Evolutionary conservation across 305 asterid genomes (phyloP), one percentile per base, ranked within the genome.

Genomic region (Rubia peregrina): DNA sequence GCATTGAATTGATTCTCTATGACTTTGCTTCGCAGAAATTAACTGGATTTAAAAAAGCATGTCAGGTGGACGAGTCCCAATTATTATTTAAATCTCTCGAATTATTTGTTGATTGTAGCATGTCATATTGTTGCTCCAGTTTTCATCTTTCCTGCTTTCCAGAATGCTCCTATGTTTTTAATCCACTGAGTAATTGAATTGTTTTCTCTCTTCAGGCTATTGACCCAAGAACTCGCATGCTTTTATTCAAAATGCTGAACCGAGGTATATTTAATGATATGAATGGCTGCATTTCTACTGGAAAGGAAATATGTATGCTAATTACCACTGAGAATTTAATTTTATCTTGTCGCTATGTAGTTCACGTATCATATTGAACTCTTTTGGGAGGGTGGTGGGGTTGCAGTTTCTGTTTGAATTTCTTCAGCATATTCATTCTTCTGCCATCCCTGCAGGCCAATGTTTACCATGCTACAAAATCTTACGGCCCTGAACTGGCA

Each of bases 161-260:
- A 22, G 49, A 56, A 55, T 13, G 44, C 26, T 46, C 30, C 16
- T 9, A 69, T 55, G 55, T 24, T 69, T 6, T 56, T 55, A 21
- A 38, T 53, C 8, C 3, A 16, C 6, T 11, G 36, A 36, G 41
- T 36, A 56, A 2, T 12, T 17, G 9, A 56, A 38, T 55, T 40
- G 40, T 9, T 3, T 40, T 40, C 33, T 67, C 33, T 56, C 62
- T 56, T 56, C 76, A 94, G 99, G 99, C 98, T 60, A 91, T 94
- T 83, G 98, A 93, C 83, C 98, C 98, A 22, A 89, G 98, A 82
- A 93, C 97, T 74, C 87, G 97, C 60, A 94, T 94, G 99, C 96
- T 94, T 74, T 79, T 94, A 64, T 91, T 89, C 84, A 94, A 91
- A 81, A 94, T 94, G 99, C 78, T 89, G 73, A 91, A 94, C 71